These are phyloP conservation scores for Dendrostoma leiphaemia DNA, from an alignment of 2,329 filamentous ascomycete species.

Conservation along the genomic window DNA sequence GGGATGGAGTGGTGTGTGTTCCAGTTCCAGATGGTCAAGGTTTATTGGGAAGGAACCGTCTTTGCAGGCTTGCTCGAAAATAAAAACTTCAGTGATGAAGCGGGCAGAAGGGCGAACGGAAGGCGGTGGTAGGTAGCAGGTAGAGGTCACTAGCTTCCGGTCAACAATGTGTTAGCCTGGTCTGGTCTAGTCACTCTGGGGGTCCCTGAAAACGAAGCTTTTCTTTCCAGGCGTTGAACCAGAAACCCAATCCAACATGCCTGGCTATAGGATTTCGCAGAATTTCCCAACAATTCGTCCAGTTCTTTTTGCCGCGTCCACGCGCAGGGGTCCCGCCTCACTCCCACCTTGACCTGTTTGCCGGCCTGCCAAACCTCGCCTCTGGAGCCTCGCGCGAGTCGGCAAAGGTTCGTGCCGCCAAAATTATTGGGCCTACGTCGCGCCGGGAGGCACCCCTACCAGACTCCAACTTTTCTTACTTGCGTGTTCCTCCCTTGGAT, in stretches of 20 bases:
- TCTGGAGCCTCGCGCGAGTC: too few relatives aligned
- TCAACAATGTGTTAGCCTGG: background rate
- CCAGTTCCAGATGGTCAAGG: too few relatives aligned
- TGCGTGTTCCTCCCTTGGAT: background rate
- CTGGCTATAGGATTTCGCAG: background rate
- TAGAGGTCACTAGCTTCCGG: background rate
- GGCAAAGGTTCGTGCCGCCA: conserved; percentile 1
- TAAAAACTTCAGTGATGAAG: too few relatives aligned
- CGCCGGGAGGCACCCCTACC: conserved; percentile 7
- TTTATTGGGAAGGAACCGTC: conserved; percentile 7
- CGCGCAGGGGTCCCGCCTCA: conserved; percentile 9
- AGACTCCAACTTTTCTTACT: background rate
- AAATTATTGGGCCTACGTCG: background rate
- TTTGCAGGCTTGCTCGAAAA: too few relatives aligned
- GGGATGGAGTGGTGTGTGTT: background rate
- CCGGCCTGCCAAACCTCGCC: too few relatives aligned
- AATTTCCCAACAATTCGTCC: conserved; percentile 16
- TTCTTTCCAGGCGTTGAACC: background rate
- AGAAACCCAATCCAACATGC: conserved; percentile 9
- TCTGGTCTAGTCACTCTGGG: background rate
- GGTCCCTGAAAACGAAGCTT: background rate
- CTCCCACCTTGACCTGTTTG: background rate
- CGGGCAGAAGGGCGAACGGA: background rate
- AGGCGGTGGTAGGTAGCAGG: too few relatives aligned
- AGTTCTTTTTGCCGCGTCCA: conserved; percentile 7